Evolutionary conservation across 768 basidiomycete genomes (phyloP).

Genomic region (Steccherinum ochraceum): DNA sequence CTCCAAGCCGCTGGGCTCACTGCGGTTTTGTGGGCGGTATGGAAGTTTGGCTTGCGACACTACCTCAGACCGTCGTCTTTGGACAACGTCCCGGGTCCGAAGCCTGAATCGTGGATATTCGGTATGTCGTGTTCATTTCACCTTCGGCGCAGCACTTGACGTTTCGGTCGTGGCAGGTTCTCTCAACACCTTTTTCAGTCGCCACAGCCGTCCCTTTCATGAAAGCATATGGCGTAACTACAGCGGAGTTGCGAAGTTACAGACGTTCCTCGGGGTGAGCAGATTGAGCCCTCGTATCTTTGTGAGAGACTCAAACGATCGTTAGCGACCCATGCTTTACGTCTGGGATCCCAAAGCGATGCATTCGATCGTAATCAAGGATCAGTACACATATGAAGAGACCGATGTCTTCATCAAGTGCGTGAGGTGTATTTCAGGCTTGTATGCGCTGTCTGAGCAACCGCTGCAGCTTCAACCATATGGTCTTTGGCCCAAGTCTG

Average conservation of each 20-base stretch:
- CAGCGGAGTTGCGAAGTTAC: not conserved
- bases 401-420: conserved; percentile 7
- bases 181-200: not conserved
- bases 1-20: no score
- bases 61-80: not conserved
- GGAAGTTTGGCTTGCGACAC: no score
- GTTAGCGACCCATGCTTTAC: conserved; percentile 3
- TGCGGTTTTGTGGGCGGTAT: no score
- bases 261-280: not conserved
- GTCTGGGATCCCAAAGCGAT: conserved; percentile 14
- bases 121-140: not conserved
- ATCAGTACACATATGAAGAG: conserved; percentile 15
- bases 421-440: no score
- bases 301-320: not conserved
- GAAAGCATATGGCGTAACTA: not conserved
- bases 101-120: not conserved
- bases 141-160: not conserved
- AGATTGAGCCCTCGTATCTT: not conserved
- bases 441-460: not conserved
- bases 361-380: conserved; percentile 15
- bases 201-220: not conserved
- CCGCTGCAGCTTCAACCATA: not conserved
- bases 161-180: not conserved
- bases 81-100: not conserved
- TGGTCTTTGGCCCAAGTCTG: conserved; percentile 1